Conservation (phyloP, 495 filamentous ascomycete species). For the Elaphomyces granulatus region DNA sequence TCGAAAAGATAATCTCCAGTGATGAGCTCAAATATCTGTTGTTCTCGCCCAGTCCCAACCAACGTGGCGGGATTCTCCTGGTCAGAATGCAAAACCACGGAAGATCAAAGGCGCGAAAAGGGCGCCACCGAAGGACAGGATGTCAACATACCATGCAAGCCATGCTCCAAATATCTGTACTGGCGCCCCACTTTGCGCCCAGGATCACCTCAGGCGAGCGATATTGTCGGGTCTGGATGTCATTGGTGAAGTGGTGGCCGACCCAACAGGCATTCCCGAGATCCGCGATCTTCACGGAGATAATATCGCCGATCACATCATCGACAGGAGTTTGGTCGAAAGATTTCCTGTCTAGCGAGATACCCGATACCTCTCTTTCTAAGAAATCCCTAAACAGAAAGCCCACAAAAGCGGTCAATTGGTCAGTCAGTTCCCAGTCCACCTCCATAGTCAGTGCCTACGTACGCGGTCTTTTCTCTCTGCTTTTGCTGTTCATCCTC, state of each 20-base stretch:
- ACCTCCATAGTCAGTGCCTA: conserved; percentile 8
- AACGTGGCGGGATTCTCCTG: not conserved
- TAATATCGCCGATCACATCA: conserved; percentile 52
- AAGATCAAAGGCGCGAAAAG: too few species aligned
- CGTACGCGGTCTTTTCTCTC: conserved; percentile 89
- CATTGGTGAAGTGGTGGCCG: conserved; percentile 96
- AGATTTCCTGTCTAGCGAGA: conserved; percentile 68
- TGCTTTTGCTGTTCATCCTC: conserved; percentile 64
- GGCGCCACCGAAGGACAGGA: too few species aligned
- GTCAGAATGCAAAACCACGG: too few species aligned
- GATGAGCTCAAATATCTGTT: conserved; percentile 88
- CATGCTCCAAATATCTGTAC: conserved; percentile 99
- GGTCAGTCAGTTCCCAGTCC: too few species aligned
- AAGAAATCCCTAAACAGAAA: conserved; percentile 55
- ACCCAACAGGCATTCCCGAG: conserved; percentile 98
- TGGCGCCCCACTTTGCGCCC: conserved; percentile 94
- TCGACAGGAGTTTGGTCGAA: conserved; percentile 14
- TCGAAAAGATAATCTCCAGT: conserved; percentile 99
- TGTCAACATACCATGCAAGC: conserved; percentile 85
- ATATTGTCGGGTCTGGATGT: conserved; percentile 97
- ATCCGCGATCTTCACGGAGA: conserved; percentile 98
- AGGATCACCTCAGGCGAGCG: conserved; percentile 94
- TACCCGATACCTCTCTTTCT: conserved; percentile 83
- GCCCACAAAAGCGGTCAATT: conserved; percentile 2
- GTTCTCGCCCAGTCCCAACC: not conserved